Evolutionary conservation across 2,329 filamentous ascomycete genomes (phyloP), one percentile per base, ranked within the genome.

Genomic region (Tolypocladium cylindrosporum): DNA sequence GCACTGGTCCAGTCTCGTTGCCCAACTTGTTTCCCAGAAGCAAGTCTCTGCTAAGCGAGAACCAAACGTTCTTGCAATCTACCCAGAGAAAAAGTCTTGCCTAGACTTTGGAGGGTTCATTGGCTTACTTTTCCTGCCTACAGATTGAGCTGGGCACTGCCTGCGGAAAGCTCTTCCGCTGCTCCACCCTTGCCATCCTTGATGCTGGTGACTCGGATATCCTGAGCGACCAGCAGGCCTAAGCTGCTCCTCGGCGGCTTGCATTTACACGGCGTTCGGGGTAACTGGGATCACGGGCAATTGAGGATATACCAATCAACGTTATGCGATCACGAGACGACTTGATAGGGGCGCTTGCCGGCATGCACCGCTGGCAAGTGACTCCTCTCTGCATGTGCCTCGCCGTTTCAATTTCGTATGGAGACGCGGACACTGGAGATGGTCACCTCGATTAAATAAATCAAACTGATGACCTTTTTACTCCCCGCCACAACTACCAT

Each of bases 141-240:
- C 77, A 97, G 92, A 97, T 97, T 75, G 94, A 97, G 83, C 85
- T 99, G 67, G 94, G 94, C 73, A 97, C 92, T 74, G 92, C 91
- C 69, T 97, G 92, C 82, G 94, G 94, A 84, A 97, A 97, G 84
- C 89, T 99, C 75, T 99, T 96, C 89, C 86, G 91, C 70, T 96
- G 90, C 87, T 93, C 90, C 68, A 96, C 92, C 79, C 95, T 99
- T 89, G 88, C 92, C 70, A 89, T 97, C 74, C 82, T 97, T 67
- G 94, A 99, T 79, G 91, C 92, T 75, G 94, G 93, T 86, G 89
- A 97, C 86, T 96, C 91, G 68, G 94, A 99, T 79, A 99, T 99
- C 78, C 85, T 99, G 70, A 87, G 81, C 79, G 86, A 90, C 77
- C 85, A 86, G 75, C 76, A 80, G 73, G 79, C 82, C 71, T 88